Percentiles rank a stretch among this genome's conserved stretches.
Conservation (phyloP, 345 rosid species). For the Rhizophora mangle region DNA sequence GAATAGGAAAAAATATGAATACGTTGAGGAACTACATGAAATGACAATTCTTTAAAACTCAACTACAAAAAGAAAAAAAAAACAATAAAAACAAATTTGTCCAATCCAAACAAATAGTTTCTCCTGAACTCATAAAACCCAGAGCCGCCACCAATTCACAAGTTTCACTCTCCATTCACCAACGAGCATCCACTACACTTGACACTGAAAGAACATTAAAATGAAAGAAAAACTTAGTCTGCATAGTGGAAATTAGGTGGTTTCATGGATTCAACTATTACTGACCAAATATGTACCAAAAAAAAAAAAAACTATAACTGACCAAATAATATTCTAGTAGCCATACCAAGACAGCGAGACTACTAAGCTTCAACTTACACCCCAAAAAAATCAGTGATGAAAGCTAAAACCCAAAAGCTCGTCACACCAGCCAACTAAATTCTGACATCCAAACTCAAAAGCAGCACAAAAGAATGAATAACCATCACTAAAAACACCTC, state of each 20-base stretch:
- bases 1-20: too few relatives aligned
- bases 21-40: too few relatives aligned
- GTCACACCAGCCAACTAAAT: too few relatives aligned
- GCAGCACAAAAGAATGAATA: not conserved
- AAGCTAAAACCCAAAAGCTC: not conserved
- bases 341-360: too few relatives aligned
- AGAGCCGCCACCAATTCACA: not conserved
- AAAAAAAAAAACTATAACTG: too few relatives aligned
- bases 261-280: not conserved
- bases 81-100: too few relatives aligned
- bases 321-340: too few relatives aligned
- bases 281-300: too few relatives aligned
- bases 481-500: not conserved
- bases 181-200: not conserved
- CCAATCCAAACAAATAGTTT: not conserved
- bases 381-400: not conserved
- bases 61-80: too few relatives aligned
- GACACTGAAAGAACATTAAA: not conserved
- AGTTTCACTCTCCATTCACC: not conserved
- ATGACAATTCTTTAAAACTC: too few relatives aligned
- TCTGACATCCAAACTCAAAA: conserved; percentile 4
- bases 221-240: not conserved
- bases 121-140: not conserved
- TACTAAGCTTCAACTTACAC: not conserved
- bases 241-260: not conserved